A percentile compares a stretch with the other conserved stretches of the same genome.
Conservation (phyloP, 176 grass and related monocot species). For the Cenchrus purpureus region DNA sequence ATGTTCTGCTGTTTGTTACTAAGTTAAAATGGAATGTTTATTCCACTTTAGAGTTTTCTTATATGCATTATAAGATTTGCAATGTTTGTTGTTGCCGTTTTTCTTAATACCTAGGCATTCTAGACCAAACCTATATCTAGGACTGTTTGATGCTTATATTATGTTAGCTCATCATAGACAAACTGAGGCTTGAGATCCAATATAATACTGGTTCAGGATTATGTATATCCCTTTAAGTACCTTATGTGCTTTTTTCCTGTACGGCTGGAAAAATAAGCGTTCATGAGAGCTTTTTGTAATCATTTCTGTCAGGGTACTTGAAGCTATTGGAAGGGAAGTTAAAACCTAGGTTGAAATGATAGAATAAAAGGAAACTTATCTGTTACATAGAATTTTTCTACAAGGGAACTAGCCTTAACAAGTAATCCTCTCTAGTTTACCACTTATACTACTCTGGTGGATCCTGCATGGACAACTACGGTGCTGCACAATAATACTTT, state of each 20-base stretch:
- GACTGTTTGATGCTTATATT: neutral
- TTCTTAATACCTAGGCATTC: neutral
- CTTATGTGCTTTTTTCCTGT: neutral
- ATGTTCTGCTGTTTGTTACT: conserved; percentile 14
- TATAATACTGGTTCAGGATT: neutral
- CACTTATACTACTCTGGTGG: neutral
- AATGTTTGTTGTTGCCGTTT: neutral
- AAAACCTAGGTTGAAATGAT: too few species aligned
- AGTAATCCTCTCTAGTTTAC: neutral
- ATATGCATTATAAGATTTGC: neutral
- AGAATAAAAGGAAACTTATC: neutral
- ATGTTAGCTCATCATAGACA: neutral
- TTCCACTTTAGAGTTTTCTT: neutral
- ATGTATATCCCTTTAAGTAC: neutral
- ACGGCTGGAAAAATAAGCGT: neutral
- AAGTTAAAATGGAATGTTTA: conserved; percentile 12
- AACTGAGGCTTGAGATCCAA: neutral
- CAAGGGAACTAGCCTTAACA: neutral
- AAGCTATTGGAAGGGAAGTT: neutral
- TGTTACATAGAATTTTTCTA: neutral
- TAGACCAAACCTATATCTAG: neutral
- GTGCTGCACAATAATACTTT: neutral
- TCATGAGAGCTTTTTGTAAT: neutral
- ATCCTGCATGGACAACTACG: too few species aligned
- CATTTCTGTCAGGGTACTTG: too few species aligned